These are phyloP conservation scores for Jatropha multifida DNA, from an alignment of 441 rosid genomes.

Conservation along the genomic window DNA sequence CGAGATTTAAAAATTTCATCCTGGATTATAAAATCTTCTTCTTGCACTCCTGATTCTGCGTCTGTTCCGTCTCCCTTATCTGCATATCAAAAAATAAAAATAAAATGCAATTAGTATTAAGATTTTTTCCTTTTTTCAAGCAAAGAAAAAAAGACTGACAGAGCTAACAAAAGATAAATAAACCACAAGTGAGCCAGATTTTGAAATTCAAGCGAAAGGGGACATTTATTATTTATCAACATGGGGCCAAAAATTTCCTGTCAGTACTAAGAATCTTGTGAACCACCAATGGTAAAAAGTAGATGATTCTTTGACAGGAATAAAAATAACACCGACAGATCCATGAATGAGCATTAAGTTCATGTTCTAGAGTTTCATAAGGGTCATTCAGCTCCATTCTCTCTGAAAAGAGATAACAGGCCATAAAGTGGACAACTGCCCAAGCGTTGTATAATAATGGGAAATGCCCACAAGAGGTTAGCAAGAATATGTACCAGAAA, in stretches of 20 bases:
- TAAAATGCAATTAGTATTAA: conserved; percentile 20
- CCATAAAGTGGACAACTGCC: neutral
- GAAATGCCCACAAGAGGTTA: neutral
- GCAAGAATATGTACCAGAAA: neutral
- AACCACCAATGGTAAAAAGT: neutral
- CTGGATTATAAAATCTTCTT: conserved; percentile 82
- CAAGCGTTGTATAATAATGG: neutral
- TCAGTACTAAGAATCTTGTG: conserved; percentile 20
- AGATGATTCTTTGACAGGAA: neutral
- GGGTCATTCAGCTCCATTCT: neutral
- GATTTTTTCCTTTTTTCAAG: neutral
- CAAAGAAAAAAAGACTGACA: neutral
- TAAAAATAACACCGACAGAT: neutral
- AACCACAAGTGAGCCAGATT: neutral
- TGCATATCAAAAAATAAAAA: conserved; percentile 27
- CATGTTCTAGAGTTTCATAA: conserved; percentile 1
- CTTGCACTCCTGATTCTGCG: conserved; percentile 69
- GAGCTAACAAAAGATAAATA: neutral
- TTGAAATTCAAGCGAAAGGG: no score
- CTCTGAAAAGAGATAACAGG: neutral
- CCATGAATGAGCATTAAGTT: neutral
- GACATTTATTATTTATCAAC: neutral
- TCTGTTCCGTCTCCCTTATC: conserved; percentile 85
- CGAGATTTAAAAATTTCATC: conserved; percentile 98
- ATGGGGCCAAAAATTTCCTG: no score